Evolutionary conservation across 495 filamentous ascomycete species (phyloP), one percentile per base, ranked within the genome.

Genomic region (Neurospora sp.): DNA sequence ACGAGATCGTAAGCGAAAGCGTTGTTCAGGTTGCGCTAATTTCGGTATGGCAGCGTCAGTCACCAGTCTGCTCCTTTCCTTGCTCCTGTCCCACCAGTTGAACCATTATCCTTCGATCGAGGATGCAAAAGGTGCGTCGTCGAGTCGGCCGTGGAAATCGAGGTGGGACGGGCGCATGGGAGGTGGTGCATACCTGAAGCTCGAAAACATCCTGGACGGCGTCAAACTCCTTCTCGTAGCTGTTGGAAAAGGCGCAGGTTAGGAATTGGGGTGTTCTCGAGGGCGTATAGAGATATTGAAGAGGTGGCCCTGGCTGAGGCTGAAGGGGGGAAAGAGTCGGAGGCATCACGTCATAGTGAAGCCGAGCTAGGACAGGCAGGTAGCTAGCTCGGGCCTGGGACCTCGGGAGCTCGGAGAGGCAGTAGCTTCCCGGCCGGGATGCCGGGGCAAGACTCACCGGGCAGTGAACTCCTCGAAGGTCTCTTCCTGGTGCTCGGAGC

Each of bases 1-100:
- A 99, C 96, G 79, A 99, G 90, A 89, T 99, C 96, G 91, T 99
- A 99, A 82, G 96, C 96, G 85, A 99, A 99, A 82, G 92, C 94
- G 86, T 99, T 99, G 91, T 99, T 99, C 77, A 99, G 88, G 85
- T 99, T 99, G 81, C 96, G 94, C 94, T 99, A 78, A 65, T 65
- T 65, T 65, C 53, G 53, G 53, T 18, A 65, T 35, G 27, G 27
- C 74, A 71, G 31, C 70, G 70, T 74, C 76, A 71, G 77, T 72
- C 35, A 14, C 11, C 9, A 8, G 37, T 53, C 9, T 74, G 53
- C 37, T 61, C 27, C 53, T 31, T 61, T 16, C 27, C 22, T 61
- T 31, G 22, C 12, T 7, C 53, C 27, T 16, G 7, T 16, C 27
- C 53, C 27, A 65, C 53, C 14, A 37, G 27, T 35, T 4, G 53